Evolutionary conservation across 2,329 filamentous ascomycete species (phyloP).

Genomic region (Verticillium dahliae): DNA sequence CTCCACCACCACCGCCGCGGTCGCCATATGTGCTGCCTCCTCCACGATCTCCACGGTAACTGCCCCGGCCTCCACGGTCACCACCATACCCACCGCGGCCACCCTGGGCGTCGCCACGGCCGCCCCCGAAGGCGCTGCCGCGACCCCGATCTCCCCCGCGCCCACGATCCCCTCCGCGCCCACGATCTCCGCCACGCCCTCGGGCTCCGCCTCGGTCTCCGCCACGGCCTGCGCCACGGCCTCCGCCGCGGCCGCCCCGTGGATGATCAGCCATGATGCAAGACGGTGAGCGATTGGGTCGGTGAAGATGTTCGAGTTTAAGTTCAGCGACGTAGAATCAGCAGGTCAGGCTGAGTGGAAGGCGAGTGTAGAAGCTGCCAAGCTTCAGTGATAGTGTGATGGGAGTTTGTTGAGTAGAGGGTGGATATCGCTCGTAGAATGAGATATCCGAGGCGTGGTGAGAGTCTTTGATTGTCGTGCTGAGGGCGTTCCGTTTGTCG

Average conservation of each 20-base stretch:
- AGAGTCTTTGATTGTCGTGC: too few relatives aligned
- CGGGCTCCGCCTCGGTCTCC: constrained; percentile 5
- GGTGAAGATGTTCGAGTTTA: neutral
- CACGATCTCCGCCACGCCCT: neutral
- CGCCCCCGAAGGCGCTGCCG: neutral
- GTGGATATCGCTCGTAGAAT: too few relatives aligned
- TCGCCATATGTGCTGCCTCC: constrained; percentile 10
- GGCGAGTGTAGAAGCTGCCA: too few relatives aligned
- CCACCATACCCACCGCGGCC: neutral
- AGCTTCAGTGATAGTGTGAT: too few relatives aligned
- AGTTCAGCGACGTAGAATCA: neutral
- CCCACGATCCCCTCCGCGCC: neutral
- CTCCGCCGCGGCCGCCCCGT: constrained; percentile 6
- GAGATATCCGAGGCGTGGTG: too few relatives aligned
- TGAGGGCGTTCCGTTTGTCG: too few relatives aligned
- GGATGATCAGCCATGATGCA: constrained; percentile 4
- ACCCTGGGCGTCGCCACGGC: constrained; percentile 3
- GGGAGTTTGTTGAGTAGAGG: too few relatives aligned
- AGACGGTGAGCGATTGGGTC: neutral
- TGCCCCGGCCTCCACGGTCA: constrained; percentile 2
- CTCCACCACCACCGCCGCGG: constrained; percentile 9
- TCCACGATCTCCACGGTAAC: constrained; percentile 9
- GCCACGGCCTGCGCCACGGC: constrained; percentile 14
- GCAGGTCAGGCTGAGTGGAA: too few relatives aligned
- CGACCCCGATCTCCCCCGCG: constrained; percentile 1